Conservation (phyloP, 2,329 filamentous ascomycete genomes). For the Penicillium palitans region DNA sequence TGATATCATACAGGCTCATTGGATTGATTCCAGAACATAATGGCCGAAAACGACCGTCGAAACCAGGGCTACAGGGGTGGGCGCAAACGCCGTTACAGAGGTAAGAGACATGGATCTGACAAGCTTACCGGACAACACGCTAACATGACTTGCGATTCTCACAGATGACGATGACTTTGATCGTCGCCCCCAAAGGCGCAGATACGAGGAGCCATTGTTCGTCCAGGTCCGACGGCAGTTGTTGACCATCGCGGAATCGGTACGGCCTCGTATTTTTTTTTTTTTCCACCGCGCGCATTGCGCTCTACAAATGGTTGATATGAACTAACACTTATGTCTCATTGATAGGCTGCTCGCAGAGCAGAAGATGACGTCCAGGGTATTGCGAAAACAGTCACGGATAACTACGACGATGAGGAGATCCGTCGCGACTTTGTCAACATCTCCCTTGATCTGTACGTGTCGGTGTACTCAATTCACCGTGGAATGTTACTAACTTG, state of each 20-base stretch:
- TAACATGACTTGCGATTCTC: slow-evolving; percentile 27
- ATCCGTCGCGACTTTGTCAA: slow-evolving; percentile 71
- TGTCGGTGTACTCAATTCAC: slow-evolving; percentile 1
- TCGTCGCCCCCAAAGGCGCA: slow-evolving; percentile 68
- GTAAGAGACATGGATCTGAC: slow-evolving; percentile 46
- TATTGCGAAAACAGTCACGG: slow-evolving; percentile 73
- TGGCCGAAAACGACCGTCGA: slow-evolving; percentile 60
- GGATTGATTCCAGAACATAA: slow-evolving; percentile 8
- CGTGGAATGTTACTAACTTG: slow-evolving; percentile 7
- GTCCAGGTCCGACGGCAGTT: slow-evolving; percentile 76
- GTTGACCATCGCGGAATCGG: slow-evolving; percentile 76
- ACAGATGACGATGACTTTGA: slow-evolving; percentile 77
- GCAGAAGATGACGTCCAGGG: slow-evolving; percentile 75
- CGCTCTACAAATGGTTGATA: neutral
- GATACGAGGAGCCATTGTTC: slow-evolving; percentile 70
- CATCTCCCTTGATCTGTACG: slow-evolving; percentile 71
- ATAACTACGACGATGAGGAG: slow-evolving; percentile 83
- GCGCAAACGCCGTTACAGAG: slow-evolving; percentile 78
- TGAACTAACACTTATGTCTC: slow-evolving; percentile 12
- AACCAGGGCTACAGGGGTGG: slow-evolving; percentile 52
- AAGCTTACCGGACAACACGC: slow-evolving; percentile 14
- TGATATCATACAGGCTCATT: slow-evolving; percentile 8
- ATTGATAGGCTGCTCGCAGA: slow-evolving; percentile 61
- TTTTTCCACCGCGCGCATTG: slow-evolving; percentile 2
- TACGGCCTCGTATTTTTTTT: slow-evolving; percentile 27